These are phyloP conservation scores for Pistacia integerrima DNA, from an alignment of 345 rosid species.

Conservation along the genomic window DNA sequence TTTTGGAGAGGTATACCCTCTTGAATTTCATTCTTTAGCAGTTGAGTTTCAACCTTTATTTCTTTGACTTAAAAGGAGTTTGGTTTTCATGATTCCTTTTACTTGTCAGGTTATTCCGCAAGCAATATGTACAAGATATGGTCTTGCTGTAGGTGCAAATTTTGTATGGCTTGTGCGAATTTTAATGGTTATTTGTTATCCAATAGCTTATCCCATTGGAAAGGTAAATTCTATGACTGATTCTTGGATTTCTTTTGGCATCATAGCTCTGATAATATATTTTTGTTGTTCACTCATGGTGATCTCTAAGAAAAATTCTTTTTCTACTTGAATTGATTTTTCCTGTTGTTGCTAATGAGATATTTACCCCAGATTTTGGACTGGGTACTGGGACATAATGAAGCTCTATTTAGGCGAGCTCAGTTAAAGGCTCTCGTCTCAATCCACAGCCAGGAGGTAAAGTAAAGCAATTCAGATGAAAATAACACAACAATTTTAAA, in stretches of 20 bases:
- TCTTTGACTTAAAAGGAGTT: slow-evolving; percentile 6
- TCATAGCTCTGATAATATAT: neutral
- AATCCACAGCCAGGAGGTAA: slow-evolving; percentile 90
- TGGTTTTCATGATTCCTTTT: slow-evolving; percentile 7
- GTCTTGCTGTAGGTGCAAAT: slow-evolving; percentile 91
- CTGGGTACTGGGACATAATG: slow-evolving; percentile 87
- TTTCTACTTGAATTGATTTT: neutral
- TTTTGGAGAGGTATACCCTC: slow-evolving; percentile 80
- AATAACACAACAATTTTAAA: slow-evolving; percentile 13
- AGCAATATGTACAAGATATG: slow-evolving; percentile 91
- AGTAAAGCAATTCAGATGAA: neutral
- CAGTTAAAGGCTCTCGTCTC: slow-evolving; percentile 96
- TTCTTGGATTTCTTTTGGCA: neutral
- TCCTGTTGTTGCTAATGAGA: neutral
- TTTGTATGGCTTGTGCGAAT: slow-evolving; percentile 82
- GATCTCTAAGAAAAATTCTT: neutral
- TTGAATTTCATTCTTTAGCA: neutral
- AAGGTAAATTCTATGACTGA: slow-evolving; percentile 48
- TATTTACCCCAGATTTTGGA: slow-evolving; percentile 68
- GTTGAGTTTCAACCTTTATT: slow-evolving; percentile 10
- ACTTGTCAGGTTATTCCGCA: slow-evolving; percentile 87
- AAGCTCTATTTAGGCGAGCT: slow-evolving; percentile 88
- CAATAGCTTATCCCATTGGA: slow-evolving; percentile 89
- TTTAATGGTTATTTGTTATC: slow-evolving; percentile 81
- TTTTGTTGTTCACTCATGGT: neutral